A percentile compares a stretch with the other conserved stretches of the same genome.
Conservation (phyloP, 1,284 basidiomycete species). For the Wolfiporia cocos region DNA sequence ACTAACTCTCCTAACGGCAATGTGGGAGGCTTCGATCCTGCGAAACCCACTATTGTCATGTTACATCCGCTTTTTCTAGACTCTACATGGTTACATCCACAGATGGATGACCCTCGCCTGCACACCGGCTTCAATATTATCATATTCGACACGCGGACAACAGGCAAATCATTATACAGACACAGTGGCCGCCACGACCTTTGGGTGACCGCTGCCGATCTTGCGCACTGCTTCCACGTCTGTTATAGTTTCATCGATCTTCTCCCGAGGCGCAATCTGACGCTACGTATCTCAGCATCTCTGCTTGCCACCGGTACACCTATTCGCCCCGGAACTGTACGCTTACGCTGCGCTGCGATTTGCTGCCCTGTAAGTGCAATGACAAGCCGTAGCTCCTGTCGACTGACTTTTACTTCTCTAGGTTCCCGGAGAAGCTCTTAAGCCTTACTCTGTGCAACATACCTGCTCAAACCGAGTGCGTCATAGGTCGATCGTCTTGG, state of each 20-base stretch:
- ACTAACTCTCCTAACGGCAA: slow-evolving; percentile 53
- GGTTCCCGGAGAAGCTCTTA: slow-evolving; percentile 66
- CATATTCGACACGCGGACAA: slow-evolving; percentile 64
- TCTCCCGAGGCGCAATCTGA: neutral
- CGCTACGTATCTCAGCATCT: slow-evolving; percentile 37
- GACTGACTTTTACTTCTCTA: slow-evolving; percentile 21
- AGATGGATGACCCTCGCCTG: slow-evolving; percentile 63
- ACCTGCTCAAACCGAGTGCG: slow-evolving; percentile 62
- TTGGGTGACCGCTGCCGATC: slow-evolving; percentile 72
- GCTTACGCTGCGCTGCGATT: slow-evolving; percentile 44
- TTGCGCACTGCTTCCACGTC: slow-evolving; percentile 61
- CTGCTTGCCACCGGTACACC: slow-evolving; percentile 58
- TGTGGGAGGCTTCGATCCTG: slow-evolving; percentile 59
- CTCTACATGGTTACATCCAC: slow-evolving; percentile 58
- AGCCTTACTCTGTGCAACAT: slow-evolving; percentile 66
- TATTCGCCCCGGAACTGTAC: slow-evolving; percentile 53
- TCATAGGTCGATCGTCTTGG: slow-evolving; percentile 13
- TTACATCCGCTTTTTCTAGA: slow-evolving; percentile 65
- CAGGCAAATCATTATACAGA: slow-evolving; percentile 53
- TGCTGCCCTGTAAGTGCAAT: slow-evolving; percentile 45
- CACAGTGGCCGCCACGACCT: slow-evolving; percentile 55
- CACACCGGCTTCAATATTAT: slow-evolving; percentile 56
- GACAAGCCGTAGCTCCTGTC: slow-evolving; percentile 3
- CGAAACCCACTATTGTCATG: slow-evolving; percentile 58
- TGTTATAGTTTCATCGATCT: slow-evolving; percentile 12